Evolutionary conservation across 108 stramenopile genomes (phyloP).

Genomic region (Nannochloropsis salina): DNA sequence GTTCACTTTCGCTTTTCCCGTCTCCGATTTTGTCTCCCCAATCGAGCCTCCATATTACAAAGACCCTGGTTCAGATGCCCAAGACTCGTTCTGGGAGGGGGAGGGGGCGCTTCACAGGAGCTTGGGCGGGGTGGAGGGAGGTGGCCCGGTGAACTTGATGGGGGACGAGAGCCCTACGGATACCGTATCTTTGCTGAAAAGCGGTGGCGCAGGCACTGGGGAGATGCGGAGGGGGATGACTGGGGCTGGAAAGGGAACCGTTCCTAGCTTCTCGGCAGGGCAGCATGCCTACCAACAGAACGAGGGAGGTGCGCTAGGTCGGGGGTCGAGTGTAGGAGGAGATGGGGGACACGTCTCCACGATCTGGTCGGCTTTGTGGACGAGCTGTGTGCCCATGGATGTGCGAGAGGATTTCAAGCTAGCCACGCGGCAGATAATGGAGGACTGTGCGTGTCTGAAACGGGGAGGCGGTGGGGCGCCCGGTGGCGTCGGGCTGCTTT

Average conservation of each 20-base stretch:
- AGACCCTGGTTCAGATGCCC: neutral
- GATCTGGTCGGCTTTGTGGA: conserved; percentile 8
- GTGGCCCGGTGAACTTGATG: neutral
- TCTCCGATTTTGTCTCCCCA: conserved; percentile 40
- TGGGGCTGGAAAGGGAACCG: neutral
- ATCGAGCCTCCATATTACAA: neutral
- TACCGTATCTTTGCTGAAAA: neutral
- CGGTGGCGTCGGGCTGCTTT: neutral
- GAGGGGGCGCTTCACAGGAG: neutral
- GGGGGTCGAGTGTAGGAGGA: neutral
- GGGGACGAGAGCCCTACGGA: neutral
- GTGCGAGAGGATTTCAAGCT: conserved; percentile 10
- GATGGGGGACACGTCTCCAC: neutral
- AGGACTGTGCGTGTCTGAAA: conserved; percentile 7
- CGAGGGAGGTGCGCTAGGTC: no score
- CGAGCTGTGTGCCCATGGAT: conserved; percentile 5
- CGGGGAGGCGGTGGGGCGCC: neutral
- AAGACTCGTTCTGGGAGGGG: neutral
- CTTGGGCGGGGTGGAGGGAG: neutral
- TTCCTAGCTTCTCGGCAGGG: neutral
- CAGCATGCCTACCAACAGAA: no score
- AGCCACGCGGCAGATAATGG: neutral
- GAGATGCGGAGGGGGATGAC: neutral
- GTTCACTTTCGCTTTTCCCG: conserved; percentile 50
- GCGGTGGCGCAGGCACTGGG: neutral